Evolutionary conservation across 73 alveolate genomes (phyloP).

Genomic region (Paramecium sexaurelia): DNA sequence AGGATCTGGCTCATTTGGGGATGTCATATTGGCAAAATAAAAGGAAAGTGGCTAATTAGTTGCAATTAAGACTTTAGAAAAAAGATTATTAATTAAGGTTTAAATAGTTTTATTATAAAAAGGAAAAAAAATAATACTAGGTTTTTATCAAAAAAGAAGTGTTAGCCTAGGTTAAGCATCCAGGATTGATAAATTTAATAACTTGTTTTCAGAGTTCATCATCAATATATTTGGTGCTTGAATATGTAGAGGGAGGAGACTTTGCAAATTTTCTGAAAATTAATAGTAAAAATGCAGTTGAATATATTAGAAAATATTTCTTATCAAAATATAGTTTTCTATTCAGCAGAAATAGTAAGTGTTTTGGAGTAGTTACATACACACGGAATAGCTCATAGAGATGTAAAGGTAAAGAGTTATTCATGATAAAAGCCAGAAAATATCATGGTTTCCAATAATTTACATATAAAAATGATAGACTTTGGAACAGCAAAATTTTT

Average conservation of each 20-base stretch:
- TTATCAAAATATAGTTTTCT: constrained; percentile 65
- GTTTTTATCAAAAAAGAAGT: constrained; percentile 63
- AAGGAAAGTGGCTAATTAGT: neutral
- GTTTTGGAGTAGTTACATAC: constrained; percentile 61
- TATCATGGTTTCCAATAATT: neutral
- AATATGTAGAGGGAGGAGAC: constrained; percentile 76
- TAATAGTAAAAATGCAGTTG: constrained; percentile 56
- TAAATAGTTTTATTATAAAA: neutral
- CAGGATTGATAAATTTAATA: constrained; percentile 68
- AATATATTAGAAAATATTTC: neutral
- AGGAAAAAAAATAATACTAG: constrained; percentile 60
- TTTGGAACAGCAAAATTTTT: neutral
- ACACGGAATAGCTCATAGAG: constrained; percentile 10
- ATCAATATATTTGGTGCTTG: constrained; percentile 69
- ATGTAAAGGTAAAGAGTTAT: constrained; percentile 51
- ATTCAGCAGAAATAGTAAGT: constrained; percentile 71
- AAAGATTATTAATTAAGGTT: neutral
- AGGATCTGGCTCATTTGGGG: constrained; percentile 23
- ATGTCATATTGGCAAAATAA: neutral
- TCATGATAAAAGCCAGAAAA: constrained; percentile 71
- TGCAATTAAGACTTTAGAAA: neutral
- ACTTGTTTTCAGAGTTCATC: constrained; percentile 63
- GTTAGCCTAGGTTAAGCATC: constrained; percentile 59
- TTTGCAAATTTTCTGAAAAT: constrained; percentile 48
- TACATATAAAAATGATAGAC: neutral